A percentile compares a stretch with the other conserved stretches of the same genome.
These are phyloP conservation scores for Erodium maritimum DNA, from an alignment of 345 rosid species.

Conservation along the genomic window DNA sequence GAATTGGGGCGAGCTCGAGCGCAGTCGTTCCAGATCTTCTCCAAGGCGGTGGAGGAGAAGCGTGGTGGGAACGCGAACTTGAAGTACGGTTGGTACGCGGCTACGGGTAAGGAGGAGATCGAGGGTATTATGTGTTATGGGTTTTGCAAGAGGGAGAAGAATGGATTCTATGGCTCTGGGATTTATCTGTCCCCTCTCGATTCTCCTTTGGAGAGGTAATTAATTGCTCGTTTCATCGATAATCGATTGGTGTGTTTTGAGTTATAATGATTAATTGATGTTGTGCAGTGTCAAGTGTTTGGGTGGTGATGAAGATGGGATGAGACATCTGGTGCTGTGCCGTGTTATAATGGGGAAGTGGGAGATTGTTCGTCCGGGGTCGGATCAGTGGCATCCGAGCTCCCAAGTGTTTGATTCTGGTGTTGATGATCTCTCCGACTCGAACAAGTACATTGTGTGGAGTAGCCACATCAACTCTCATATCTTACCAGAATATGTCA, in stretches of 20 bases:
- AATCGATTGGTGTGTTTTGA: not conserved
- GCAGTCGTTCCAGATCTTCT: conserved; percentile 41
- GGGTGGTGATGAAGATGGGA: conserved; percentile 36
- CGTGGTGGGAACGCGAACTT: conserved; percentile 39
- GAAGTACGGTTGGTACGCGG: conserved; percentile 59
- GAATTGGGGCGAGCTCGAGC: conserved; percentile 35
- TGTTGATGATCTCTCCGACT: conserved; percentile 36
- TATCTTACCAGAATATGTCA: conserved; percentile 49
- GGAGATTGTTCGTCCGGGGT: conserved; percentile 48
- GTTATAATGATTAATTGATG: not conserved
- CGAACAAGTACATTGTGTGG: conserved; percentile 63
- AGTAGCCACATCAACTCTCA: conserved; percentile 58
- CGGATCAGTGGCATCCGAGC: conserved; percentile 41
- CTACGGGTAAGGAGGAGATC: conserved; percentile 25
- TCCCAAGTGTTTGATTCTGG: conserved; percentile 62
- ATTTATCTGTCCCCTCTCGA: conserved; percentile 48
- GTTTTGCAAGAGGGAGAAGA: conserved; percentile 29
- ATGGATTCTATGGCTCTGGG: conserved; percentile 47
- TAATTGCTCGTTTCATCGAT: not conserved
- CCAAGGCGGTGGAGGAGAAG: conserved; percentile 38
- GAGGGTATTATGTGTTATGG: conserved; percentile 45
- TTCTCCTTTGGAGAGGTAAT: conserved; percentile 53
- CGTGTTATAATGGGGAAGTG: conserved; percentile 56
- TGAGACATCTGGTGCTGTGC: conserved; percentile 57
- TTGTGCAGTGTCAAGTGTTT: conserved; percentile 35